phyloP scores from a whole-genome alignment of 2,329 filamentous ascomycete species.

The Trichoderma sp. region DNA sequence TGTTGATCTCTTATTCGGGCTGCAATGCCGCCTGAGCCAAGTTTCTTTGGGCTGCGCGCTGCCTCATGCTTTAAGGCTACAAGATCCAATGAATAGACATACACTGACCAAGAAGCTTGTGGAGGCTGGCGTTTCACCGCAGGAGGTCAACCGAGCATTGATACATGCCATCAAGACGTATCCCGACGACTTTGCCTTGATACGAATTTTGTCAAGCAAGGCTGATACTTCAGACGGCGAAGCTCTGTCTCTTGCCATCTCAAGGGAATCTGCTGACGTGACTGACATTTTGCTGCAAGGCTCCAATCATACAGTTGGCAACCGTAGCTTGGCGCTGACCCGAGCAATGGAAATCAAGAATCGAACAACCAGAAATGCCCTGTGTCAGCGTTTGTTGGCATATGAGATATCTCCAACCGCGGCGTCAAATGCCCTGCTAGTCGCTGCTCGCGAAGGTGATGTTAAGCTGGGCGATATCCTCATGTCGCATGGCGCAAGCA shows the following conservation, averaged over 20 bases:
- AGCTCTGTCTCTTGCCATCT: constrained; percentile 46
- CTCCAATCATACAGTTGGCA: constrained; percentile 35
- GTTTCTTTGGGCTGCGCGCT: constrained; percentile 48
- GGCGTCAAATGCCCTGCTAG: constrained; percentile 49
- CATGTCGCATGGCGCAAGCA: constrained; percentile 49
- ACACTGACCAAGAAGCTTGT: constrained; percentile 50
- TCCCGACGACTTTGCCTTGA: constrained; percentile 47
- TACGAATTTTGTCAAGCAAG: constrained; percentile 42
- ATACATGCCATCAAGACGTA: constrained; percentile 48
- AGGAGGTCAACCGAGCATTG: constrained; percentile 50
- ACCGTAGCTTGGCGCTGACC: constrained; percentile 41
- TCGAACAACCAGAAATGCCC: constrained; percentile 38
- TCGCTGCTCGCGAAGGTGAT: constrained; percentile 53
- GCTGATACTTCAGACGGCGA: constrained; percentile 51
- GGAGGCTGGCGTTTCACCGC: constrained; percentile 45
- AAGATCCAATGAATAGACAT: constrained; percentile 49
- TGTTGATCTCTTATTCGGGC: constrained; percentile 47
- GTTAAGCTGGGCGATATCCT: constrained; percentile 49
- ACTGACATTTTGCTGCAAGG: constrained; percentile 44
- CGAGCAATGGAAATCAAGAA: constrained; percentile 43
- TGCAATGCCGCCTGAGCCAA: constrained; percentile 36
- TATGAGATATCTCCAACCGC: constrained; percentile 44
- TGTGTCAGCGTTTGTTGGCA: constrained; percentile 45
- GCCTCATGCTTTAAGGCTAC: constrained; percentile 50
- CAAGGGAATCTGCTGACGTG: constrained; percentile 44